A percentile compares a stretch with the other conserved stretches of the same genome.
Evolutionary conservation across 768 basidiomycete species (phyloP).

Genomic region (Suillus subluteus): DNA sequence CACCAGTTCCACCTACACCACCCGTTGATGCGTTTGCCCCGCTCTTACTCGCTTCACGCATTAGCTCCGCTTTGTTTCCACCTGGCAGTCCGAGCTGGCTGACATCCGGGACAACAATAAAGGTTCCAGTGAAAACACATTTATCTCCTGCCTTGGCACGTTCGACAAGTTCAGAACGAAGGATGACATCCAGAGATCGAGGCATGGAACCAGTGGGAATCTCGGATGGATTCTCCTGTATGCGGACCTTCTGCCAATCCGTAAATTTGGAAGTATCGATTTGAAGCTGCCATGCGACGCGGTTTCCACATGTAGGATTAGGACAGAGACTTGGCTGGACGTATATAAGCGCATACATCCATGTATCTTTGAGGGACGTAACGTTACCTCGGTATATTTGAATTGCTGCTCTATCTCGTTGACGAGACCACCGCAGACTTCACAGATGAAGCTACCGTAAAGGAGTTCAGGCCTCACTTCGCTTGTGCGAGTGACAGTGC

Average conservation of each 20-base stretch:
- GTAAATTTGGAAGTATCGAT: constrained; percentile 97
- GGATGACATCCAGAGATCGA: constrained; percentile 92
- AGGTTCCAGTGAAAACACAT: constrained; percentile 96
- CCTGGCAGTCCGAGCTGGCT: constrained; percentile 94
- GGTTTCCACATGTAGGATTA: constrained; percentile 92
- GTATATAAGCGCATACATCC: background rate
- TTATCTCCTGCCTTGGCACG: constrained; percentile 99
- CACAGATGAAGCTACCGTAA: constrained; percentile 92
- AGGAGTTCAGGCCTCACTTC: constrained; percentile 96
- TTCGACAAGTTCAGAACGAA: constrained; percentile 94
- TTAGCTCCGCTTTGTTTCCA: constrained; percentile 88
- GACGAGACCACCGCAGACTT: constrained; percentile 83
- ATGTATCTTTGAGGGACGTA: background rate
- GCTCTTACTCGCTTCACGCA: constrained; percentile 78
- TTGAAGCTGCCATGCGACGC: constrained; percentile 88
- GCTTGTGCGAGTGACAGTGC: constrained; percentile 96
- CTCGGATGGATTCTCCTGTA: constrained; percentile 98
- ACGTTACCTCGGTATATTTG: constrained; percentile 92
- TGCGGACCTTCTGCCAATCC: constrained; percentile 99
- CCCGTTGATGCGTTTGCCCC: constrained; percentile 62
- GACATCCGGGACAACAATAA: constrained; percentile 98
- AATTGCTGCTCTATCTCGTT: constrained; percentile 98
- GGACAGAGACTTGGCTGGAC: constrained; percentile 88
- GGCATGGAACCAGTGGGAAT: constrained; percentile 99
- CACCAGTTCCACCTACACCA: constrained; percentile 76